A percentile compares a stretch with the other conserved stretches of the same genome.
phyloP scores from a whole-genome alignment of 352 stramenopile genomes.

The Phytophthora pini region DNA sequence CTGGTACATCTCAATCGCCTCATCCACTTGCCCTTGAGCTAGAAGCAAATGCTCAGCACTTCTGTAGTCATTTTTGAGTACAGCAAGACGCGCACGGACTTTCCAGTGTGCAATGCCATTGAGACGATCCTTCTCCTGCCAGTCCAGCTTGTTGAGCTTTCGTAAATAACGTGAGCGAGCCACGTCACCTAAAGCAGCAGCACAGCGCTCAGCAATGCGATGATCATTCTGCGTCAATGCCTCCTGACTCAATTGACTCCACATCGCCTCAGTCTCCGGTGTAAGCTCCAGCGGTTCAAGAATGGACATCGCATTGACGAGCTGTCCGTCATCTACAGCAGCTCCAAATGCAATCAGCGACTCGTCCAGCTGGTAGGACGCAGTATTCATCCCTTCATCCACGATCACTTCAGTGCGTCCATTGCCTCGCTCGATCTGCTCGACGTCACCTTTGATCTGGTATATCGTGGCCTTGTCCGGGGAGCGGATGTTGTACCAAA shows the following conservation, averaged over 20 bases:
- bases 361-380: constrained; percentile 94
- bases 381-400: constrained; percentile 94
- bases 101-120: constrained; percentile 87
- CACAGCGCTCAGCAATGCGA: constrained; percentile 90
- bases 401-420: constrained; percentile 95
- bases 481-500: constrained; percentile 97
- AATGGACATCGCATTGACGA: constrained; percentile 93
- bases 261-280: constrained; percentile 94
- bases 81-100: constrained; percentile 79
- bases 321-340: constrained; percentile 93
- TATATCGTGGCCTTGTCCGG: constrained; percentile 95
- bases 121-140: constrained; percentile 78
- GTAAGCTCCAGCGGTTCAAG: constrained; percentile 92
- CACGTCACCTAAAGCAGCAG: constrained; percentile 92
- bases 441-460: constrained; percentile 95
- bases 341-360: constrained; percentile 94
- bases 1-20: constrained; percentile 96
- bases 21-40: constrained; percentile 91
- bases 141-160: constrained; percentile 92
- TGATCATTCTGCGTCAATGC: constrained; percentile 90
- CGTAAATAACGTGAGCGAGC: constrained; percentile 86
- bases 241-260: constrained; percentile 90
- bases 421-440: constrained; percentile 94
- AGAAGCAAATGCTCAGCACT: constrained; percentile 93
- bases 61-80: constrained; percentile 92